Base-by-base conservation (phyloP, 2,329 filamentous ascomycete genomes). In the Lachnellula occidentalis region DNA sequence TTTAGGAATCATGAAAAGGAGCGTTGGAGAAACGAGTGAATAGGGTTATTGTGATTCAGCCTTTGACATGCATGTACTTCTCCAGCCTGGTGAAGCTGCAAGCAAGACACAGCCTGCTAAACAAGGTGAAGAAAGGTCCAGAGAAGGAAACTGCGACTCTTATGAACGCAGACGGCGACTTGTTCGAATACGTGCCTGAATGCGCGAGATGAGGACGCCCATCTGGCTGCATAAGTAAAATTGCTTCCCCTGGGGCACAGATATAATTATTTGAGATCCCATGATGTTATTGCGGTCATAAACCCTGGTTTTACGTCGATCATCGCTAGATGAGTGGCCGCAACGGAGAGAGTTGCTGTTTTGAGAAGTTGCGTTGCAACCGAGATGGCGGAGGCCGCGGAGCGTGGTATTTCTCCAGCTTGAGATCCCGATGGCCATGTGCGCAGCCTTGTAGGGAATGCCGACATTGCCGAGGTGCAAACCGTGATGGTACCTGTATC, bases 41-140 rank as follows among this genome's bases (percentile, higher is more conserved):
- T 17, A 12, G 24, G 11, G 31, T 27, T 19, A 5, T 24, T n/a
- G 12, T 4, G 22, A 11, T 34, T 43, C 12, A 21, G 36, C 15
- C 11, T 45, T 34, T 49, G 34, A 17, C 15, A 36, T 49, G 54
- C 34, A 42, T 48, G 41, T 47, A 22, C 47, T 45, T n/a, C 34
- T 39, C 39, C 34, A 22, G 34, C 41, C 43, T 24, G 43, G 12
- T 31, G 27, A 22, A 34, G n/a, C 19, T 39, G 43, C n/a, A 55
- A 47, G 21, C 46, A 50, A 55, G 48, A 43, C 43, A 55, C 41
- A 24, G 48, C 53, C 41, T 41, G 48, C 53, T 55, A 34, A 48
- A 39, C 12, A 22, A 34, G 34, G 19, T 31, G 34, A 48, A 34
- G 12, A 17, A 34, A 31, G 36, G 14, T 39, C 15, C 45, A 34